Base-by-base conservation (phyloP, 345 rosid species). In the Camelina neglecta region DNA sequence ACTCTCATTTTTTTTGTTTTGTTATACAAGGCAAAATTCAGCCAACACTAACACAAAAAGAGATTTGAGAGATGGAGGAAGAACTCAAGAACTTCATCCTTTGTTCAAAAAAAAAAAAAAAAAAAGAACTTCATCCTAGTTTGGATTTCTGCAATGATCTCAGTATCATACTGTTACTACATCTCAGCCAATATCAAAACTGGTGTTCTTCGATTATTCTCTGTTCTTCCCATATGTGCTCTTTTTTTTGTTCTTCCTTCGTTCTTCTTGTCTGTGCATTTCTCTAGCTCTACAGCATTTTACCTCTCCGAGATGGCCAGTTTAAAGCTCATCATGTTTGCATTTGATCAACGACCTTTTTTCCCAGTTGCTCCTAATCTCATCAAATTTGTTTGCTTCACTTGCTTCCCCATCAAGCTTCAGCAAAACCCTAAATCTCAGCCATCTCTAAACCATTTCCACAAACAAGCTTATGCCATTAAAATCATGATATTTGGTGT, bases 321-420 rank as follows among this genome's bases (percentile, higher is more conserved):
- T 56, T 82, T 82, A 85, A 87, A 85, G 73, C 83, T 87, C 57
- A 35, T 85, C 2, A 84, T 82, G 33, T 84, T 86, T 82, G 81
- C 39, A 26, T 84, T 83, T 8, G 85, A 73, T 7, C 53, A 73
- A 26, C 87, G 91, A 50, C 86, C 89, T 20, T 60, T 87, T 20
- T 71, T 13, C 33, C 81, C 81, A 16, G 10, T 74, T 21, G 72
- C 82, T 7, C 48, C 71, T 0, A 47, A 69, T 21, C 74, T 87
- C 33, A 72, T 82, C 8, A 63, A 50, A 7, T 90, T 88, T 23
- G 29, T 84, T 3, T 73, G 81, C 13, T 13, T 86, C 13, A 76
- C 89, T 62, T 81, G 87, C 74, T 77, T 90, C 1, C 91, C 91
- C 11, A 81, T 90, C 76, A 83, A 88, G 58, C 65, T 83, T 56